phyloP scores from a whole-genome alignment of 2,329 filamentous ascomycete genomes.

The Nothopassalora personata region DNA sequence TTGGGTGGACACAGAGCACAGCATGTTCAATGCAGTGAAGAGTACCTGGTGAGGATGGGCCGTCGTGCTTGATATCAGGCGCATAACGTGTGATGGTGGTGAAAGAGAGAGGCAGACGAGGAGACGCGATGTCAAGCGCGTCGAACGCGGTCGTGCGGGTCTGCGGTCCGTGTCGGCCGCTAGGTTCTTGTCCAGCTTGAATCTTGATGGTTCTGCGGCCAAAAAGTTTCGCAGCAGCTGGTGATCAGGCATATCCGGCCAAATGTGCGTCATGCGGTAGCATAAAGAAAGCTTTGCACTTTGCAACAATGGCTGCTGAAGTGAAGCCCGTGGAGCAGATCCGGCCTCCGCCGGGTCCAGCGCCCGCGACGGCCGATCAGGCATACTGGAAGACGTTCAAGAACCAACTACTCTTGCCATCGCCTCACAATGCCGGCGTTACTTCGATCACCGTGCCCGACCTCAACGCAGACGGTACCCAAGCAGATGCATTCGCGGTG shows the following conservation, averaged over 20 bases:
- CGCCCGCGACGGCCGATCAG: constrained; percentile 83
- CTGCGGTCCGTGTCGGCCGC: neutral
- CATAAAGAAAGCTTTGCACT: neutral
- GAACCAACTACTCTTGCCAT: constrained; percentile 82
- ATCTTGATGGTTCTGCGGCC: neutral
- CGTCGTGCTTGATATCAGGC: too few relatives aligned
- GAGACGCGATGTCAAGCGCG: too few relatives aligned
- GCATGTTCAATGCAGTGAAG: too few relatives aligned
- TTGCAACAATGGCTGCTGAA: constrained; percentile 68
- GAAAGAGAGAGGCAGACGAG: too few relatives aligned
- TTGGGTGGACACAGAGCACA: too few relatives aligned
- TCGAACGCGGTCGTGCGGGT: neutral
- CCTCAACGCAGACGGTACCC: constrained; percentile 32
- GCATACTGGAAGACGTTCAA: constrained; percentile 95
- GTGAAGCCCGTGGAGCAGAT: constrained; percentile 73
- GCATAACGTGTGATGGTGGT: too few relatives aligned
- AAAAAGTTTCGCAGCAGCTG: neutral
- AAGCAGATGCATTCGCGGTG: constrained; percentile 73
- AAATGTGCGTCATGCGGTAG: neutral
- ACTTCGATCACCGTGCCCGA: constrained; percentile 65
- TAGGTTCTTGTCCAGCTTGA: neutral
- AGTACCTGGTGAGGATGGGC: too few relatives aligned
- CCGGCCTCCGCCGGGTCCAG: constrained; percentile 77
- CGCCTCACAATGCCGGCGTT: constrained; percentile 81
- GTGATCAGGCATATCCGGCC: neutral